These are phyloP conservation scores for Euphorbia corollata DNA, from an alignment of 441 rosid species.

Conservation along the genomic window DNA sequence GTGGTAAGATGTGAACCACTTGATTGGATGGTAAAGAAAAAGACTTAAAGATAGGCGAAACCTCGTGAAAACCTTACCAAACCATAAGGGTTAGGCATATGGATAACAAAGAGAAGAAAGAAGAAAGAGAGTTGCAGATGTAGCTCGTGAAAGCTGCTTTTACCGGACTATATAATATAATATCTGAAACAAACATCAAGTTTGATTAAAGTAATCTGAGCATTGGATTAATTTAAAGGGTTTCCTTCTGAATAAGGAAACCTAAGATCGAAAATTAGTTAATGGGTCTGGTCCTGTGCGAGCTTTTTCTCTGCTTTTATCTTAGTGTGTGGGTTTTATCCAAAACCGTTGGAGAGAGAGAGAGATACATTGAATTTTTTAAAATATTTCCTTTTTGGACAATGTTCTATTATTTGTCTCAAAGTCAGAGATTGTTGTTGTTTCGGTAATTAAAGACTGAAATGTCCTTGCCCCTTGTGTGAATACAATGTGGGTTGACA, in stretches of 20 bases:
- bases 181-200: no score
- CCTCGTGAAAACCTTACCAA: slow-evolving; percentile 61
- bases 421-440: slow-evolving; percentile 14
- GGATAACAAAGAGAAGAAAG: neutral
- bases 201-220: no score
- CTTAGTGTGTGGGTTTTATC: slow-evolving; percentile 16
- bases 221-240: neutral
- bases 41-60: slow-evolving; percentile 31
- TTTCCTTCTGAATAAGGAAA: slow-evolving; percentile 11
- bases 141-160: slow-evolving; percentile 35
- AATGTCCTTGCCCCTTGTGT: neutral
- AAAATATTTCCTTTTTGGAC: neutral
- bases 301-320: slow-evolving; percentile 1
- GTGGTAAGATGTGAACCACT: slow-evolving; percentile 34
- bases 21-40: slow-evolving; percentile 24
- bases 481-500: neutral
- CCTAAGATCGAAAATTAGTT: neutral
- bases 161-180: neutral
- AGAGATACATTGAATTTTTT: neutral
- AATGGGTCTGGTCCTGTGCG: neutral
- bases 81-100: slow-evolving; percentile 17
- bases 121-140: slow-evolving; percentile 16
- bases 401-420: slow-evolving; percentile 7
- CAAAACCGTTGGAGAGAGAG: slow-evolving; percentile 8
- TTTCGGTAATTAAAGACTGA: neutral